Evolutionary conservation across 495 filamentous ascomycete genomes (phyloP).

Genomic region (Lophiotrema nucula): DNA sequence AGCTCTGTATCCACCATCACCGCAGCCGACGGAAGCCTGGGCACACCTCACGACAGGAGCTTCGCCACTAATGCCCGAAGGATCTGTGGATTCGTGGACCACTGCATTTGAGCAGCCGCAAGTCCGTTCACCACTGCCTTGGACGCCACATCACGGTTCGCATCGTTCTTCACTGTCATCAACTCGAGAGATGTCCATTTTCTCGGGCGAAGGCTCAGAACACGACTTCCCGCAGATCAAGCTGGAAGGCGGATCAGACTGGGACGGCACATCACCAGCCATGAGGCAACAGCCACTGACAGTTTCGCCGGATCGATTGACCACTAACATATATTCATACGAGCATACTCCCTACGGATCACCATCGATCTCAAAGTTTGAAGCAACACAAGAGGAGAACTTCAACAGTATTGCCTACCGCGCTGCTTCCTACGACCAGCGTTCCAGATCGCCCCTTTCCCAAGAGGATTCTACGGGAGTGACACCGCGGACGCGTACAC

Average conservation of each 20-base stretch:
- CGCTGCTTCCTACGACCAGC: conserved; percentile 5
- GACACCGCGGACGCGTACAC: conserved; percentile 38
- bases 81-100: conserved; percentile 20
- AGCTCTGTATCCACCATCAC: conserved; percentile 26
- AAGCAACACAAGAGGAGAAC: not conserved
- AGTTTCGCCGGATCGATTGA: conserved; percentile 28
- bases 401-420: conserved; percentile 2
- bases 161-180: conserved; percentile 33
- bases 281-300: conserved; percentile 11
- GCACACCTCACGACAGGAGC: conserved; percentile 17
- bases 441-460: conserved; percentile 1
- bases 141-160: conserved; percentile 13
- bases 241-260: conserved; percentile 17
- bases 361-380: conserved; percentile 11
- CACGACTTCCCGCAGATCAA: conserved; percentile 23
- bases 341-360: conserved; percentile 9
- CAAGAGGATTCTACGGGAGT: not conserved
- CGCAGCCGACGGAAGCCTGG: conserved; percentile 32
- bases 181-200: conserved; percentile 25
- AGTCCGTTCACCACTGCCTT: conserved; percentile 27
- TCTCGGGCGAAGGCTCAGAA: conserved; percentile 20
- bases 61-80: conserved; percentile 29
- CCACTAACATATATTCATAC: conserved; percentile 16
- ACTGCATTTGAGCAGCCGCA: conserved; percentile 21
- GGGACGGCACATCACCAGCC: conserved; percentile 5